Evolutionary conservation across 768 basidiomycete species (phyloP), one percentile per base, ranked within the genome.

Genomic region (Pholiota conissans): DNA sequence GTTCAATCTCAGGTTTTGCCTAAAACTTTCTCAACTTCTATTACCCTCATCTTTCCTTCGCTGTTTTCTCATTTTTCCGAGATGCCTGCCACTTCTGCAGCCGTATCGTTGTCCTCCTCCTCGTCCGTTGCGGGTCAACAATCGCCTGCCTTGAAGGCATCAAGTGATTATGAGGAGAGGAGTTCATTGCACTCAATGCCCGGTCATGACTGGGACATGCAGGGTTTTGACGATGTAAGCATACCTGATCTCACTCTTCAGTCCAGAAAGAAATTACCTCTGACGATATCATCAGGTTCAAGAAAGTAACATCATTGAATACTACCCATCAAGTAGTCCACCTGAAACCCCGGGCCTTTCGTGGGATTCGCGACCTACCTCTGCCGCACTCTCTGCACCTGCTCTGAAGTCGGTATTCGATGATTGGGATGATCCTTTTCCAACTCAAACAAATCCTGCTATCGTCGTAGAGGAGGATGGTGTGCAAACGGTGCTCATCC

Each of bases 391-490:
- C 20, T 28, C 55, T 18, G 55, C 45, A 10, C 20, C 52, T 8
- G 34, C 24, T 3, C 30, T 61, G 30, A 56, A 63, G 34, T 67
- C 66, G 27, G 57, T 63, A 18, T 65, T 67, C 47, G 66, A 67
- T 48, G 63, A 67, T 28, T 65, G 64, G 64, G 63, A 65, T 6
- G 64, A 67, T 39, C 28, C 20, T 14, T 7, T 14, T 18, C 51
- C 52, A n/a, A n/a, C 29, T n/a, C 37, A 45, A n/a, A 34, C 59
- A 22, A 59, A 37, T 32, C 27, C 60, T 20, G 50, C 50, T 10
- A 54, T 65, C 52, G 50, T 67, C 10, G 48, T 65, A 20, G 61
- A 64, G 39, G 59, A 63, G 34, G 66, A 65, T 34, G 64, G 63
- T 11, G 49, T 52, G 2, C 64, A 67, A 57, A 59, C 60, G 3